phyloP scores from a whole-genome alignment of 2,329 filamentous ascomycete genomes.

The Nothomitra cinnamomea region DNA sequence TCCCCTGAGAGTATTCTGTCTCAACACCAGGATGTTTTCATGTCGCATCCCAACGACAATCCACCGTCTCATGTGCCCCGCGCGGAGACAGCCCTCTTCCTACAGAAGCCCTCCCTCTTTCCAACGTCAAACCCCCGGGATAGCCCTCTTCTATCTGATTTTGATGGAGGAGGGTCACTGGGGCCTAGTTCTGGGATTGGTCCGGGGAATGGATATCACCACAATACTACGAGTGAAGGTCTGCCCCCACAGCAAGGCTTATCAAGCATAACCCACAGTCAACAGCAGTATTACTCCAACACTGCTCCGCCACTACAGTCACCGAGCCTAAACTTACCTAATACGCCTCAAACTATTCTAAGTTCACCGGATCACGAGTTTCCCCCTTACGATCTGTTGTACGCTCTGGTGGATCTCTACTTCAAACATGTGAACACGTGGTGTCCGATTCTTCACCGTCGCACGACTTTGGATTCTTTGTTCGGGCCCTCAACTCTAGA shows the following conservation, averaged over 20 bases:
- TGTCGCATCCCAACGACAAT: conserved; percentile 29
- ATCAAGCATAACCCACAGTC: background rate
- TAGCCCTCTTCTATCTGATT: conserved; percentile 23
- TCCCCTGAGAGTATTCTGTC: conserved; percentile 12
- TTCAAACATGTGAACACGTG: conserved; percentile 69
- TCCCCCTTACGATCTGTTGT: conserved; percentile 58
- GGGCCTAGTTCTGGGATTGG: background rate
- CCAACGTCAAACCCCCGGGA: conserved; percentile 15
- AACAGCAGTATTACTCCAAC: conserved; percentile 14
- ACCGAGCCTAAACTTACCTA: conserved; percentile 22
- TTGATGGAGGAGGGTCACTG: background rate
- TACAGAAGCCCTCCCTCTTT: conserved; percentile 40
- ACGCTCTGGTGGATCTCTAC: conserved; percentile 56
- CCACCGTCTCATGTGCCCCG: conserved; percentile 24
- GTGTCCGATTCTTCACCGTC: conserved; percentile 81
- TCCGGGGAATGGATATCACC: conserved; percentile 3
- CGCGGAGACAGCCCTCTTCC: conserved; percentile 42
- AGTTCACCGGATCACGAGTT: conserved; percentile 45
- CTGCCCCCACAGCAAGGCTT: conserved; percentile 3
- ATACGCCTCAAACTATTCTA: conserved; percentile 29
- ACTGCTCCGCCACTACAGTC: conserved; percentile 21
- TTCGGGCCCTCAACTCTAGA: conserved; percentile 64
- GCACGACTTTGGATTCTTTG: conserved; percentile 62
- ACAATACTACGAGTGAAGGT: conserved; percentile 5
- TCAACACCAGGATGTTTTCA: background rate